Evolutionary conservation across 148 eudicot genomes (phyloP), one percentile per base, ranked within the genome.

Genomic region (Camellia lanceoleosa): DNA sequence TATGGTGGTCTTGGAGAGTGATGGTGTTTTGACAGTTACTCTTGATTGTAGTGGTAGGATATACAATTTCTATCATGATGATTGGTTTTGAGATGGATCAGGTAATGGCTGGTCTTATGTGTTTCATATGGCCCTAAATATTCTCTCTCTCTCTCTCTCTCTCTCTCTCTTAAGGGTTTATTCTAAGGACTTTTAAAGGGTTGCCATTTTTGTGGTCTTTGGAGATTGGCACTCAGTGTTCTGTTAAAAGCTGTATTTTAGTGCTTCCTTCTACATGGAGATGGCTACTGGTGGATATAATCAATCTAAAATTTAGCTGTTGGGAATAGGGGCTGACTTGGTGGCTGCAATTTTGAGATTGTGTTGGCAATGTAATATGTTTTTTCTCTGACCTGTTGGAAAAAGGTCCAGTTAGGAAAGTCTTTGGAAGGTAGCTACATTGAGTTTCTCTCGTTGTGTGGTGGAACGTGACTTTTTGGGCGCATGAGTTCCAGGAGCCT

Each of bases 201-300:
- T 38, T 75, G 47, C 15, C 54, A 38, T 75, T 42, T 56, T 69
- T 65, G 58, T 75, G 41, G 7, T 64, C 12, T 59, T 8, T 66
- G 58, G 38, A 11, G 74, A 74, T 56, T 58, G 65, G 51, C 49
- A n/a, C 65, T 58, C 60, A 67, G 18, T 23, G 23, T 49, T 76
- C 64, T 63, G 59, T 76, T 44, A 63, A 38, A 76, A 43, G 20
- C 73, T 70, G 20, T 70, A 47, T 47, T 70, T 70, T 12, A 68
- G 11, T 46, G 69, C 58, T 76, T 76, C 77, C 58, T 76, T 5
- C 20, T 46, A 44, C 14, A 3, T 19, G 55, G 55, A 16, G 56
- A 62, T 76, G 68, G 67, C 42, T n/a, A 14, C n/a, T 63, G 69
- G 68, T 47, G 15, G n/a, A 62, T 76, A 63, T n/a, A 61, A 19